Percentiles rank a stretch among this genome's conserved stretches.
Evolutionary conservation across 2,329 filamentous ascomycete species (phyloP).

Genomic region (Diaporthe capsici): DNA sequence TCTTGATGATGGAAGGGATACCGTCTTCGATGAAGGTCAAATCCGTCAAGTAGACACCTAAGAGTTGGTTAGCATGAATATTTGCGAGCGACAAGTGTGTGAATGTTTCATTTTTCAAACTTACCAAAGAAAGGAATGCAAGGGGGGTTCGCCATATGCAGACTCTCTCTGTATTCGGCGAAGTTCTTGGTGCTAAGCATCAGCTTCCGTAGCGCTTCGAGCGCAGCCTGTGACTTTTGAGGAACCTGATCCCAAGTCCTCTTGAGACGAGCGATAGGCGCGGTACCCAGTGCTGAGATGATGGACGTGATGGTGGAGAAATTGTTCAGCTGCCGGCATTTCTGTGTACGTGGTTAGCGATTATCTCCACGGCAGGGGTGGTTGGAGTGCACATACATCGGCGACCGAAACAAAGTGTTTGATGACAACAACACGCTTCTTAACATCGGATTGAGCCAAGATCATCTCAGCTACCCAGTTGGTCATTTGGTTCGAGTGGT

Average conservation of each 20-base stretch:
- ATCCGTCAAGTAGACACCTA: slow-evolving; percentile 97
- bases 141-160: slow-evolving; percentile 93
- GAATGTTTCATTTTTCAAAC: slow-evolving; percentile 44
- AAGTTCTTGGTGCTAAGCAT: slow-evolving; percentile 99
- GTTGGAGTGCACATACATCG: slow-evolving; percentile 77
- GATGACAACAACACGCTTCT: slow-evolving; percentile 96
- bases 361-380: not conserved
- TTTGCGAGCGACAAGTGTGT: not conserved
- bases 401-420: slow-evolving; percentile 98
- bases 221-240: slow-evolving; percentile 80
- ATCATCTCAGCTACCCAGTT: slow-evolving; percentile 99
- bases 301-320: slow-evolving; percentile 98
- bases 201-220: slow-evolving; percentile 92
- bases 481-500: slow-evolving; percentile 98
- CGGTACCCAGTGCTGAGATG: slow-evolving; percentile 94
- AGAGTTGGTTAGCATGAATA: slow-evolving; percentile 39
- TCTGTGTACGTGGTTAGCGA: slow-evolving; percentile 65
- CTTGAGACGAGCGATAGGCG: slow-evolving; percentile 93
- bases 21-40: slow-evolving; percentile 99
- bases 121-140: slow-evolving; percentile 98
- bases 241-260: slow-evolving; percentile 96
- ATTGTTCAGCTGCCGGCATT: slow-evolving; percentile 94
- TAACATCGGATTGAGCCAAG: slow-evolving; percentile 91
- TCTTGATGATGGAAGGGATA: slow-evolving; percentile 96
- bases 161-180: slow-evolving; percentile 92